phyloP scores from a whole-genome alignment of 768 basidiomycete species.

The Suillus plorans region DNA sequence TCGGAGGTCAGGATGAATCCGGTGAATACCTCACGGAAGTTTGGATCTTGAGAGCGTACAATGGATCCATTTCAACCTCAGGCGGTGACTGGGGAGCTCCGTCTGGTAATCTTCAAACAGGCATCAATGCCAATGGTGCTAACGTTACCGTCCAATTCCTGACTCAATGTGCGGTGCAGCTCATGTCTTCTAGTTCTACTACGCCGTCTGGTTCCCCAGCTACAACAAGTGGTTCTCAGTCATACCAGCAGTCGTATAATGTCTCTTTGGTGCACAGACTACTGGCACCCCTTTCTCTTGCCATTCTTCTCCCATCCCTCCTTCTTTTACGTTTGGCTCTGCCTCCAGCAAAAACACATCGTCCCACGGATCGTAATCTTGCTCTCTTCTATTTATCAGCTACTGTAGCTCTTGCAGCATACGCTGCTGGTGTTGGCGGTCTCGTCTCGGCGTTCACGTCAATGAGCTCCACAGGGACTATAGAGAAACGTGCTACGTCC shows the following conservation, averaged over 20 bases:
- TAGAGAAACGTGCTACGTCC: constrained; percentile 34
- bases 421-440: constrained; percentile 62
- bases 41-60: constrained; percentile 77
- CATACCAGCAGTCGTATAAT: constrained; percentile 34
- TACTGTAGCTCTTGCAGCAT: constrained; percentile 46
- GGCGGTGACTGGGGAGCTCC: constrained; percentile 66
- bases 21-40: constrained; percentile 73
- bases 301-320: constrained; percentile 41
- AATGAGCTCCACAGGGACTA: constrained; percentile 31
- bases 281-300: constrained; percentile 49
- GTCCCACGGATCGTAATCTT: constrained; percentile 21
- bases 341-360: constrained; percentile 31
- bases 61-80: constrained; percentile 55
- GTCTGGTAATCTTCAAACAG: constrained; percentile 59
- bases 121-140: constrained; percentile 62
- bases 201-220: constrained; percentile 17
- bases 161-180: constrained; percentile 53
- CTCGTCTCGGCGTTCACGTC: constrained; percentile 64
- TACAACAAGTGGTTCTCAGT: constrained; percentile 18
- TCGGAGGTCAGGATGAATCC: constrained; percentile 68
- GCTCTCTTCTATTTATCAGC: constrained; percentile 36
- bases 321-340: constrained; percentile 42
- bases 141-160: constrained; percentile 66
- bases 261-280: constrained; percentile 48
- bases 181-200: constrained; percentile 24